Conservation (phyloP, 345 rosid genomes). For the Fremontodendron californicum region DNA sequence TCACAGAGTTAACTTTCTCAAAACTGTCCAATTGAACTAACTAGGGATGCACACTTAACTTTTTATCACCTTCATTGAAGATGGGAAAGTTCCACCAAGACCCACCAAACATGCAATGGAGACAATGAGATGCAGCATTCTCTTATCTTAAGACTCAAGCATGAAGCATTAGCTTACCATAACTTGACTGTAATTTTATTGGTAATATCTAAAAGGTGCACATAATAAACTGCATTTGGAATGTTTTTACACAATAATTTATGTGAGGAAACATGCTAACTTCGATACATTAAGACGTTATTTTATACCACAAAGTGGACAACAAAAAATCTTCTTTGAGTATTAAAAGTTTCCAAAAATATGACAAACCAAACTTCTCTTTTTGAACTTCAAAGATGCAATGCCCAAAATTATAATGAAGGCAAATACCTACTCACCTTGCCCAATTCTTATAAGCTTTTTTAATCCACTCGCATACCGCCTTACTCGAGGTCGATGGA, state of each 20-base stretch:
- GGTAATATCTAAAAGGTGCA: conserved; percentile 4
- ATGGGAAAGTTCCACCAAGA: background rate
- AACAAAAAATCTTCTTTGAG: background rate
- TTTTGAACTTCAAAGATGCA: background rate
- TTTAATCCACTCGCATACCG: conserved; percentile 80
- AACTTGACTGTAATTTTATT: background rate
- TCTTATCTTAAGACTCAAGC: background rate
- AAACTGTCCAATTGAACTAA: background rate
- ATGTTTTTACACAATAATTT: background rate
- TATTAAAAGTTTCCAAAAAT: background rate
- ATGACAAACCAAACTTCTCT: too few relatives aligned
- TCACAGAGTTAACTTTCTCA: background rate
- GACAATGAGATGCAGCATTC: background rate
- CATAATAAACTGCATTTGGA: background rate
- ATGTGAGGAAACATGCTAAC: background rate
- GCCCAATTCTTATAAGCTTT: conserved; percentile 84
- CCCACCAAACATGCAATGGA: background rate
- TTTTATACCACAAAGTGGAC: background rate
- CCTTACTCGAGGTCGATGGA: conserved; percentile 87
- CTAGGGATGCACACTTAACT: background rate
- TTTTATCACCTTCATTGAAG: background rate
- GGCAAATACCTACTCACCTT: conserved; percentile 43
- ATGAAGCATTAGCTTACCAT: background rate
- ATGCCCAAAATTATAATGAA: background rate
- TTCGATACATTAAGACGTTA: background rate